A percentile compares a stretch with the other conserved stretches of the same genome.
Evolutionary conservation across 371 early-diverging fungal genomes (phyloP).

Genomic region (Chytridium lagenaria): DNA sequence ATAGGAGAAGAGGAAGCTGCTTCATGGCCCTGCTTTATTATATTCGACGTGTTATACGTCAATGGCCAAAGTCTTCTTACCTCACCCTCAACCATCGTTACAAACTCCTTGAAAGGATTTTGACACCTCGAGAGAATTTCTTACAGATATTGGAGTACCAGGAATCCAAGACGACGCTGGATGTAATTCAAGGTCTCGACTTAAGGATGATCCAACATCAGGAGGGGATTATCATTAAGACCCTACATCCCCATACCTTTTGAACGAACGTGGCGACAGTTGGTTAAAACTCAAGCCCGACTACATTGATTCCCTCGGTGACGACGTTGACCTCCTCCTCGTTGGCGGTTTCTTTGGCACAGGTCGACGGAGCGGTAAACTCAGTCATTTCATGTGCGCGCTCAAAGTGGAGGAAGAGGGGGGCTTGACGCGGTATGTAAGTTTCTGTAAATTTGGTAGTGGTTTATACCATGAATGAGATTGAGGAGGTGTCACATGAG

Average conservation of each 20-base stretch:
- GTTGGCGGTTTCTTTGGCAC: slow-evolving; percentile 69
- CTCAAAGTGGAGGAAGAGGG: slow-evolving; percentile 57
- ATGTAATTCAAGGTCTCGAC: slow-evolving; percentile 67
- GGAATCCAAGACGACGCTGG: slow-evolving; percentile 59
- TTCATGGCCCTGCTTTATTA: slow-evolving; percentile 55
- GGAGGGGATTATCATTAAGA: slow-evolving; percentile 71
- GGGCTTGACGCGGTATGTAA: slow-evolving; percentile 44
- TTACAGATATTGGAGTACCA: slow-evolving; percentile 61
- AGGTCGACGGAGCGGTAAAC: slow-evolving; percentile 65
- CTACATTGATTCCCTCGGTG: slow-evolving; percentile 69
- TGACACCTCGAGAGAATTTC: slow-evolving; percentile 56
- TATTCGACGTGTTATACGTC: slow-evolving; percentile 74
- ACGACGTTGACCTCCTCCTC: slow-evolving; percentile 74
- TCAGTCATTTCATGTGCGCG: slow-evolving; percentile 73
- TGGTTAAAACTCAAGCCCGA: slow-evolving; percentile 85
- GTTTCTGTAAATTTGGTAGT: slow-evolving; percentile 74
- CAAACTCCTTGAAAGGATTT: slow-evolving; percentile 51
- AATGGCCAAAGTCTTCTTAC: slow-evolving; percentile 66
- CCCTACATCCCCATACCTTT: slow-evolving; percentile 62
- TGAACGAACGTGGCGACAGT: slow-evolving; percentile 59
- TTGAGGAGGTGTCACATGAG: slow-evolving; percentile 51
- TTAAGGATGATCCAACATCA: slow-evolving; percentile 55
- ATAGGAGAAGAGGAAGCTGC: slow-evolving; percentile 33
- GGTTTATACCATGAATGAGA: slow-evolving; percentile 68
- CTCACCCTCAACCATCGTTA: slow-evolving; percentile 59